Base-by-base conservation (phyloP, 306 rosid genomes). In the Trifolium dubium region DNA sequence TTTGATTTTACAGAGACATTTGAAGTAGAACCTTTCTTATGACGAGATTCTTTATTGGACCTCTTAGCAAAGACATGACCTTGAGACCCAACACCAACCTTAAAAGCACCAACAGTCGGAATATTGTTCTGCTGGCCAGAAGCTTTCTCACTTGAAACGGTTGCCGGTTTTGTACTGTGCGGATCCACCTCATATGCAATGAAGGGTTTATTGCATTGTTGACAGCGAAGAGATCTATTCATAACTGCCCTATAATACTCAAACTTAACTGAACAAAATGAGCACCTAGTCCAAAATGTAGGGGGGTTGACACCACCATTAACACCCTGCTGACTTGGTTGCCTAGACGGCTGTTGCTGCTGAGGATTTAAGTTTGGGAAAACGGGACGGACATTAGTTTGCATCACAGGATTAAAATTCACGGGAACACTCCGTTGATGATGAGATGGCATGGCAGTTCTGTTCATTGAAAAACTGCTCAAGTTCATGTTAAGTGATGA, bases 261-360 rank as follows among this genome's bases (percentile, higher is more conserved):
- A 74, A 84, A 94, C 81, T 72, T 86, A 10, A 80, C 72, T 1
- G 78, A 49, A 83, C 99, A 94, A 83, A 75, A 87, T 10, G 95
- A 85, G 83, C 99, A 94, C 31, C 10, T 64, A 59, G 96, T 92
- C 95, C 96, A 92, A 79, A 94, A 94, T 6, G 95, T 88, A 34
- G 82, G 15, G 29, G 40, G 8, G 71, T 78, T 37, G 19, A 4
- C 60, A 19, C 30, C 72, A 39, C 79, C 86, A 51, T 84, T 74
- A 43, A 50, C 46, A 58, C 85, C 90, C 5, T 83, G 81, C 49
- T 83, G 86, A 73, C 79, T 74, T 47, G 89, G 59, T 66, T 79
- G 92, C 67, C 69, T 84, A 44, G 83, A 77, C 75, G 67, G 93
- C 55, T 51, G 87, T 13, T 63, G 73, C 60, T 74, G 86, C 73